These are phyloP conservation scores for Striga asiatica DNA, from an alignment of 257 asterid genomes.

Conservation along the genomic window DNA sequence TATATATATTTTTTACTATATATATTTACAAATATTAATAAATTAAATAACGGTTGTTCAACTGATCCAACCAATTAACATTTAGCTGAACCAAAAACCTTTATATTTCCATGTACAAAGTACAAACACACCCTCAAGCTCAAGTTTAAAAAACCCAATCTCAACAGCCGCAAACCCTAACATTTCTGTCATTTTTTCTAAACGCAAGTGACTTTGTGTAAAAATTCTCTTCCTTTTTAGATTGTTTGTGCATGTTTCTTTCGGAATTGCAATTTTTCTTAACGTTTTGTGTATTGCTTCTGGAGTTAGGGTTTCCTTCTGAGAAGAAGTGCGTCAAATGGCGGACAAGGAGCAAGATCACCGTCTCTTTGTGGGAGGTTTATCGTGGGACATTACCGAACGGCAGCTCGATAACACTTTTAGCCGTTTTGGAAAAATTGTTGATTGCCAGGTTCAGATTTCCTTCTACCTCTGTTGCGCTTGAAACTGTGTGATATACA, in stretches of 20 bases:
- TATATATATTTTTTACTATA: no score
- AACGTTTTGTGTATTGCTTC: not conserved
- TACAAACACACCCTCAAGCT: no score
- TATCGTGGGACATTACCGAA: constrained; percentile 74
- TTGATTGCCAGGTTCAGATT: constrained; percentile 76
- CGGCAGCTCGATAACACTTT: constrained; percentile 89
- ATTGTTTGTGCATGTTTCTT: not conserved
- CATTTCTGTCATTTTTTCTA: not conserved
- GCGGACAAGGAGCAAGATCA: constrained; percentile 70
- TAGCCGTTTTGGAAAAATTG: constrained; percentile 70
- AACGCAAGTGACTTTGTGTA: not conserved
- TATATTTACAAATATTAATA: no score
- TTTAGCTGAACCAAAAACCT: no score
- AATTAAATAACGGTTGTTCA: no score
- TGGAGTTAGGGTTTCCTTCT: constrained; percentile 13
- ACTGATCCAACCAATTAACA: no score
- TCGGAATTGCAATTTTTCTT: not conserved
- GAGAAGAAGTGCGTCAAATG: constrained; percentile 28
- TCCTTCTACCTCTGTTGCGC: no score
- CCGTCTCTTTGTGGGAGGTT: constrained; percentile 90
- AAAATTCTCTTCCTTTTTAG: not conserved
- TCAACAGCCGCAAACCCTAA: no score
- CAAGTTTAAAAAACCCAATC: no score
- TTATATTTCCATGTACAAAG: no score
- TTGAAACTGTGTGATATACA: no score